phyloP scores from a whole-genome alignment of 352 stramenopile species.

The Globisporangium cystogenes region DNA sequence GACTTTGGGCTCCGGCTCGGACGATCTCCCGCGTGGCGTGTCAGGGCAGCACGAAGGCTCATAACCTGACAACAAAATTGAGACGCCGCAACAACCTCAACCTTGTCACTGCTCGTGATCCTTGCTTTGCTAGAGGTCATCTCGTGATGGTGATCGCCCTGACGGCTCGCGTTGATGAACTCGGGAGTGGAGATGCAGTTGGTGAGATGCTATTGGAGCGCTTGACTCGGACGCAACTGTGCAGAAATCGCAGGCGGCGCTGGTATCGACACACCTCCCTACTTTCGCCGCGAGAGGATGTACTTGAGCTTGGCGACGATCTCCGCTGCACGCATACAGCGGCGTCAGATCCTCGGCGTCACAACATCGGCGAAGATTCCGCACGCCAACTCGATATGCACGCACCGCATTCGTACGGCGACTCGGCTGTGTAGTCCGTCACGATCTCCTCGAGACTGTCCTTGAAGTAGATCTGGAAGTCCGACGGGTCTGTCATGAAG shows the following conservation, averaged over 20 bases:
- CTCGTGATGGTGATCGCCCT: too few relatives aligned
- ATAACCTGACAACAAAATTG: slow-evolving; percentile 77
- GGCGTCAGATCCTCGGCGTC: background rate
- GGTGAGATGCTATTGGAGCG: too few relatives aligned
- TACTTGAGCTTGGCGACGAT: slow-evolving; percentile 90
- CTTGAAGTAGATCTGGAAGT: slow-evolving; percentile 89
- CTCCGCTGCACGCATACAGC: slow-evolving; percentile 37
- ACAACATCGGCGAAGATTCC: too few relatives aligned
- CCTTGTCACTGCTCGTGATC: slow-evolving; percentile 22
- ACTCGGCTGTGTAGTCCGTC: slow-evolving; percentile 86
- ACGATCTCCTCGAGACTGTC: slow-evolving; percentile 86
- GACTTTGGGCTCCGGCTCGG: background rate
- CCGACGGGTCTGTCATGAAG: slow-evolving; percentile 80
- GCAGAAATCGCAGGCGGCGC: background rate
- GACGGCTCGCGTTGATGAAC: too few relatives aligned
- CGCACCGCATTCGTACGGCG: slow-evolving; percentile 85
- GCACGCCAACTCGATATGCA: too few relatives aligned
- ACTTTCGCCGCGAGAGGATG: slow-evolving; percentile 81
- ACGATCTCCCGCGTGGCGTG: background rate
- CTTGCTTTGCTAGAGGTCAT: slow-evolving; percentile 6
- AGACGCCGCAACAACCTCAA: slow-evolving; percentile 58
- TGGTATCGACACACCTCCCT: background rate
- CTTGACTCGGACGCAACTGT: background rate
- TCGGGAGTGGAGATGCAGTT: too few relatives aligned
- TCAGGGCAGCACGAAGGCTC: slow-evolving; percentile 17